Conservation (phyloP, 1,284 basidiomycete genomes). For the Paramarasmius palmivorus region DNA sequence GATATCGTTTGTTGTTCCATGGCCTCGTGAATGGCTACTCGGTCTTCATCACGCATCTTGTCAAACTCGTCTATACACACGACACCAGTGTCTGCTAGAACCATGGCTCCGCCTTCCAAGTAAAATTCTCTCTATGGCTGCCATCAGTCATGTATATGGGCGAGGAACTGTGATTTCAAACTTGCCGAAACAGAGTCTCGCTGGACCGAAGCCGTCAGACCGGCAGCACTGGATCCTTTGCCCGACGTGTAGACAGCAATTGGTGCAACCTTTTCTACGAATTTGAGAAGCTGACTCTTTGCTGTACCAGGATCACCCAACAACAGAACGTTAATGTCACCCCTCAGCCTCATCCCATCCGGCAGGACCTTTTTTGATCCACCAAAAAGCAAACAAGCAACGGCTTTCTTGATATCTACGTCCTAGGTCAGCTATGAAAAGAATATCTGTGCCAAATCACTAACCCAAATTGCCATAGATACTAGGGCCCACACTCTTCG, state of each 20-base stretch:
- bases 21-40: conserved; percentile 98
- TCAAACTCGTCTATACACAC: conserved; percentile 99
- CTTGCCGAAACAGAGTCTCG: conserved; percentile 87
- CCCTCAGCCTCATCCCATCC: conserved; percentile 95
- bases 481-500: conserved; percentile 93
- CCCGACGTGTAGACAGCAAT: conserved; percentile 98
- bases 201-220: conserved; percentile 97
- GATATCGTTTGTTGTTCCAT: conserved; percentile 99
- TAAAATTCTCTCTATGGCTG: conserved; percentile 88
- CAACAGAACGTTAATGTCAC: conserved; percentile 96
- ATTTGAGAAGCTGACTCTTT: conserved; percentile 96
- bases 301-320: conserved; percentile 98
- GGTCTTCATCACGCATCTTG: conserved; percentile 99
- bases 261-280: conserved; percentile 98
- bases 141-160: not conserved
- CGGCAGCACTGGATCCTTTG: conserved; percentile 96
- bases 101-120: conserved; percentile 99
- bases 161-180: conserved; percentile 13
- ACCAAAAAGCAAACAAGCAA: conserved; percentile 93
- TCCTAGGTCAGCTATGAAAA: conserved; percentile 7
- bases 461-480: conserved; percentile 93
- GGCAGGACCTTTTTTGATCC: conserved; percentile 98
- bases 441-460: conserved; percentile 23
- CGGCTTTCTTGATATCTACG: conserved; percentile 96
- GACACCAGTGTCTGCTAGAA: conserved; percentile 96